Evolutionary conservation across 139 green algal genomes (phyloP), one percentile per base, ranked within the genome.

Genomic region (Volvox africanus): DNA sequence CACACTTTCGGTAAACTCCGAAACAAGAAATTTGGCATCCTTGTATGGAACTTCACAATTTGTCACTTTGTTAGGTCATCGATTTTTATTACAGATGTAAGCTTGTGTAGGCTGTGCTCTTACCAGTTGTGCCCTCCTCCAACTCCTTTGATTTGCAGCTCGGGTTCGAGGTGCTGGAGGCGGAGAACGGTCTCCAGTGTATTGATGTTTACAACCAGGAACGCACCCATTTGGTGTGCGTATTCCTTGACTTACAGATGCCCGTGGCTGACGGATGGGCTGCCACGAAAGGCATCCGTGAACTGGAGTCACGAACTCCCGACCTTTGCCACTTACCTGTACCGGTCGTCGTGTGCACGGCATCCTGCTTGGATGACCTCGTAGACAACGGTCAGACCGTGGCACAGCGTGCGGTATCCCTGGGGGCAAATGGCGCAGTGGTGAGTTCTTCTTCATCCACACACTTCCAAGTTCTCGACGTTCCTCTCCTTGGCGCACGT

Each of bases 161-260:
- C 5, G 86, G 86, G 9, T 90, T 90, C 30, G 86, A 90, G 30
- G 86, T 90, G 11, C 86, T 90, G 0, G 86, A 90, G 30, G 86
- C 86, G 0, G 71, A 83, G 19, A 83, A 90, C 55, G 86, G 86
- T 19, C 73, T 90, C 1, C 71, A 90, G 30, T 83, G 71, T 20
- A 76, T 83, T 20, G 86, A 90, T 28, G 86, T 83, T 1, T 90
- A 82, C 50, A 81, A 37, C n/a, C 73, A 73, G 44, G 69, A 69
- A 1, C 86, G 55, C 0, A 44, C 30, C 0, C 26, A 83, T 13
- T 22, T 90, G 1, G 32, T 83, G 1, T 90, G 86, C 73, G 55
- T 90, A 17, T 90, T 90, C 50, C 13, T 90, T 50, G 86, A 90
- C 44, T 75, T 90, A n/a, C 86, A 90, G 22, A 90, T 90, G 86